These are phyloP conservation scores for Pestalotiopsis sp. DNA, from an alignment of 2,329 filamentous ascomycete genomes.

Conservation along the genomic window DNA sequence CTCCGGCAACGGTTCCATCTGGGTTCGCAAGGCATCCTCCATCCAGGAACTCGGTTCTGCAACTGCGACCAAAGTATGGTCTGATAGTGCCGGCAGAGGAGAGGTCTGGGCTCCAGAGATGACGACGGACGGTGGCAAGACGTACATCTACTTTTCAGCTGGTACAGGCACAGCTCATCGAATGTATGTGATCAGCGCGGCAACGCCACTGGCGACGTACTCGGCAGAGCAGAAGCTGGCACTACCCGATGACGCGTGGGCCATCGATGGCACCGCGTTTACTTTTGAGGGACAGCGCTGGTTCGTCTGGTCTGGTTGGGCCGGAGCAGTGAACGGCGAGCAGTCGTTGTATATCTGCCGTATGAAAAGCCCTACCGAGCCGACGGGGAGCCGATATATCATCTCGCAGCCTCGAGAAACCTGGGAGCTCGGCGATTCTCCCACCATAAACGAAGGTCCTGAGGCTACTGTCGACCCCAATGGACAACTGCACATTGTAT, in stretches of 20 bases:
- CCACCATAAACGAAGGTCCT: constrained; percentile 27
- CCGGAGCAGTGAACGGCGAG: constrained; percentile 17
- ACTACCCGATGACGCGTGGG: constrained; percentile 26
- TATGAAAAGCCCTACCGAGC: constrained; percentile 22
- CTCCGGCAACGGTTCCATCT: constrained; percentile 22
- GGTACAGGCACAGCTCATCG: constrained; percentile 20
- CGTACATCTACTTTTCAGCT: constrained; percentile 25
- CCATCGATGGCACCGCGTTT: constrained; percentile 25
- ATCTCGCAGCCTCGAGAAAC: constrained; percentile 28
- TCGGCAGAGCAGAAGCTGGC: constrained; percentile 19
- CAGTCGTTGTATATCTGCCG: constrained; percentile 27
- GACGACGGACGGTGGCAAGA: constrained; percentile 18
- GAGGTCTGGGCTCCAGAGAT: constrained; percentile 26
- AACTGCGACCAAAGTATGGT: constrained; percentile 19
- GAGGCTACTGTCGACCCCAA: constrained; percentile 25
- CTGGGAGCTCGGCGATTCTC: constrained; percentile 24
- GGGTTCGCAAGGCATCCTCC: constrained; percentile 19
- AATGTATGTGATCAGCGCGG: constrained; percentile 27
- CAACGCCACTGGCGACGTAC: constrained; percentile 20
- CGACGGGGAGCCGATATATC: constrained; percentile 22
- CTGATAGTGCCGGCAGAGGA: constrained; percentile 15
- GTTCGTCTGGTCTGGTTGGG: constrained; percentile 30
- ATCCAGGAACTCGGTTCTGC: constrained; percentile 19
- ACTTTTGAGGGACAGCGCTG: constrained; percentile 22
- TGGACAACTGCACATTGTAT: constrained; percentile 28